Base-by-base conservation (phyloP, 192 early-diverging fungal species). In the Dispira simplex region DNA sequence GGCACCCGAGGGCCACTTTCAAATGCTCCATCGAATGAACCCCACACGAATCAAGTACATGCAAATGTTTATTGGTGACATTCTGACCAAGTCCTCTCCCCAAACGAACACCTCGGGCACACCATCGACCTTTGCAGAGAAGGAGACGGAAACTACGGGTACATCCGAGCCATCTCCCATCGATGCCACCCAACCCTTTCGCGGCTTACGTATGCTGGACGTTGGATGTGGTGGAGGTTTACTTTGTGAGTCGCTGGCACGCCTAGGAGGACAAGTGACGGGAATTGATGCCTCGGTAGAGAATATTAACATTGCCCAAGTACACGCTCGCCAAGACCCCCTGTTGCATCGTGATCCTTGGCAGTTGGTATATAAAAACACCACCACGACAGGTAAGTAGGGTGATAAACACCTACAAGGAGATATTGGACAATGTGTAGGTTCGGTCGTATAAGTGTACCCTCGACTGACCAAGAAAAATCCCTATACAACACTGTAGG, bases 141-240 rank as follows among this genome's bases (percentile, higher is more conserved):
- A 45, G 39, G 16, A 18, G 23, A 1, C 54, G 20, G 25, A 21
- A 13, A 21, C 0, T 3, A 14, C 20, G 54, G 18, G 3, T 13
- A 56, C 13, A 28, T 9, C 25, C 28, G 23, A 13, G 3, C 9
- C 54, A 21, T 28, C 16, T 8, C 21, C 23, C 2, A 28, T 27
- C 16, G 9, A 12, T 25, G 12, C 23, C 25, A 28, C 28, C 20
- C 39, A 20, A 1, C 63, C 63, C 12, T 48, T 64, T 5, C 21
- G 13, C 9, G 83, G 84, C 0, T 49, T 84, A 48, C 48, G 70
- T 10, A 81, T 91, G 45, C 70, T 95, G 11, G 95, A 98, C 73
- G 84, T 98, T 12, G 95, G 95, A 1, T 92, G 95, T 71, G 95
- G 95, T 26, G 95, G 93, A 39, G 95, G 95, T 8, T 66, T 98